These are phyloP conservation scores for Xanthoconium purpureum DNA, from an alignment of 768 basidiomycete genomes.

Conservation along the genomic window DNA sequence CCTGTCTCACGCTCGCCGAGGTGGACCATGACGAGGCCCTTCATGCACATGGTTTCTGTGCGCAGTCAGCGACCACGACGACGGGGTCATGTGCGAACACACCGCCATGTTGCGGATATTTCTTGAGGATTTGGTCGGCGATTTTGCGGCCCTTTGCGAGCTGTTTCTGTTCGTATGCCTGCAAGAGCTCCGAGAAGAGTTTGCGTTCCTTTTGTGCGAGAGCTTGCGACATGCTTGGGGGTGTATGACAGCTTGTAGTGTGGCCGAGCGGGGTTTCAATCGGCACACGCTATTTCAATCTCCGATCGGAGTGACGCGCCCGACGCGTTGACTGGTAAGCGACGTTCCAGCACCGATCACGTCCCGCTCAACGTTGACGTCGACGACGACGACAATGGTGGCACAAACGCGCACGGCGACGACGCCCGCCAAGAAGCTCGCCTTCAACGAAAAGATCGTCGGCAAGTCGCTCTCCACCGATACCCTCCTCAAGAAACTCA, in stretches of 20 bases:
- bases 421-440: slow-evolving; percentile 55
- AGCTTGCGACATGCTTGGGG: slow-evolving; percentile 17
- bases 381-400: slow-evolving; percentile 49
- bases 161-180: slow-evolving; percentile 84
- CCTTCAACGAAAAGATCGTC: slow-evolving; percentile 79
- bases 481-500: slow-evolving; percentile 81
- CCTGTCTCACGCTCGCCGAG: slow-evolving; percentile 81
- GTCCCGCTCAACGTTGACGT: not conserved
- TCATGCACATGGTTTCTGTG: slow-evolving; percentile 93
- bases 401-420: slow-evolving; percentile 66
- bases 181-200: slow-evolving; percentile 84
- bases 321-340: slow-evolving; percentile 13
- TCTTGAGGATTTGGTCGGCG: slow-evolving; percentile 92
- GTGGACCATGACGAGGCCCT: slow-evolving; percentile 82
- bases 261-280: not conserved
- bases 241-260: no score
- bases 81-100: slow-evolving; percentile 18
- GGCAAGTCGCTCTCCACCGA: slow-evolving; percentile 78
- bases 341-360: not conserved
- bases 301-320: slow-evolving; percentile 10
- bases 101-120: slow-evolving; percentile 96
- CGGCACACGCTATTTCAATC: not conserved
- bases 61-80: not conserved
- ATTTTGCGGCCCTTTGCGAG: slow-evolving; percentile 88
- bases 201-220: slow-evolving; percentile 81